Percentiles rank a stretch among this genome's conserved stretches.
phyloP scores from a whole-genome alignment of 2,329 filamentous ascomycete species.

The Fusarium sp. region DNA sequence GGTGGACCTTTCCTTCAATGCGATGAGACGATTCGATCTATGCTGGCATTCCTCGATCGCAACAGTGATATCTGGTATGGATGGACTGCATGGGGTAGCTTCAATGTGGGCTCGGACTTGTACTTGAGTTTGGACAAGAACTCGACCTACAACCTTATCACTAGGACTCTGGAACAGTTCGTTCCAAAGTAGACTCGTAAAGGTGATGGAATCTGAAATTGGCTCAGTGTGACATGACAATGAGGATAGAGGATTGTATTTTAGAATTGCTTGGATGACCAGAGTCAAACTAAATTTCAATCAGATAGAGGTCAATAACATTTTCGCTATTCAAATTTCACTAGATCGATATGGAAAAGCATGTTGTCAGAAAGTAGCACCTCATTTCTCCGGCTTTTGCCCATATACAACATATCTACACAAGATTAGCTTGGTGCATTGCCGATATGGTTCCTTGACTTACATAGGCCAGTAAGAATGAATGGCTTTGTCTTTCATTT shows the following conservation, averaged over 20 bases:
- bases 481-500: conserved; percentile 37
- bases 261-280: fast-evolving
- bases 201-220: fast-evolving
- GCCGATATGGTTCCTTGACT: neutral
- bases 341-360: fast-evolving
- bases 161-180: neutral
- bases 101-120: neutral
- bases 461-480: conserved; percentile 44
- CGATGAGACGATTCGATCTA: neutral
- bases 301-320: fast-evolving
- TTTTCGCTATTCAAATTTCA: fast-evolving
- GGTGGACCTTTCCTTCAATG: neutral
- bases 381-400: conserved; percentile 4
- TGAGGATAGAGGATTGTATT: neutral
- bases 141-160: neutral
- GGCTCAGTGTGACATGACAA: too few species aligned
- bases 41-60: neutral
- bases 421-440: neutral
- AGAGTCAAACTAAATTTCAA: fast-evolving
- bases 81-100: neutral
- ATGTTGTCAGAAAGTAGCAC: fast-evolving
- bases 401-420: conserved; percentile 25
- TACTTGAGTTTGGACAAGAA: neutral
- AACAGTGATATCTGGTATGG: conserved; percentile 3
- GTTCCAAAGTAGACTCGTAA: fast-evolving